These are phyloP conservation scores for Wickerhamomyces canadensis DNA, from an alignment of 805 yeast genomes.

Conservation along the genomic window DNA sequence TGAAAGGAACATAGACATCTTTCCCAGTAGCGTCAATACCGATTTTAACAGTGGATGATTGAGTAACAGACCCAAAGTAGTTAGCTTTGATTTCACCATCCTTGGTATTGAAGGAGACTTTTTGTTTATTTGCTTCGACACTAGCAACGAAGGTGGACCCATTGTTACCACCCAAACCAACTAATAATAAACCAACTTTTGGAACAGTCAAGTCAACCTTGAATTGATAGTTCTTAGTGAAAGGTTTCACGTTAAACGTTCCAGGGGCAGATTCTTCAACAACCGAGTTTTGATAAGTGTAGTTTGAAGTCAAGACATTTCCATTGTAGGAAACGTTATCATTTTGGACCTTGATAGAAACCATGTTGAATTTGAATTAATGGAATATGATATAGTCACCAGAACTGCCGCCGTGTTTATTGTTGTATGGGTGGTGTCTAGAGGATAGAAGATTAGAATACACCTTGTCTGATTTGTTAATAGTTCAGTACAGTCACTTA, in stretches of 20 bases:
- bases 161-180: slow-evolving; percentile 95
- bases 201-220: slow-evolving; percentile 79
- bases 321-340: slow-evolving; percentile 46
- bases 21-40: slow-evolving; percentile 78
- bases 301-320: slow-evolving; percentile 44
- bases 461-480: slow-evolving; percentile 16
- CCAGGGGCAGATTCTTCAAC: slow-evolving; percentile 43
- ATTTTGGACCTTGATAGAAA: slow-evolving; percentile 43
- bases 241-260: slow-evolving; percentile 65
- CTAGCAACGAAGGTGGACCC: slow-evolving; percentile 90
- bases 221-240: slow-evolving; percentile 71
- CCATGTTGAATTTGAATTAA: slow-evolving; percentile 17
- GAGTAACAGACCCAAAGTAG: slow-evolving; percentile 93
- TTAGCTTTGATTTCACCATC: slow-evolving; percentile 67
- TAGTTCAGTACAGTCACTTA: neutral
- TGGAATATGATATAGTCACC: slow-evolving; percentile 19
- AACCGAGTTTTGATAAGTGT: slow-evolving; percentile 63
- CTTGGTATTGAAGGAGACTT: slow-evolving; percentile 74
- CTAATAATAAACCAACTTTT: slow-evolving; percentile 82
- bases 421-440: slow-evolving; percentile 25
- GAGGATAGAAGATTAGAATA: slow-evolving; percentile 23
- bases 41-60: slow-evolving; percentile 81
- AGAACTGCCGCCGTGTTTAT: slow-evolving; percentile 21
- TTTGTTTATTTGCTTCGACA: slow-evolving; percentile 76
- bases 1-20: slow-evolving; percentile 91